Evolutionary conservation across 768 basidiomycete species (phyloP).

Genomic region (Suillus paluster): DNA sequence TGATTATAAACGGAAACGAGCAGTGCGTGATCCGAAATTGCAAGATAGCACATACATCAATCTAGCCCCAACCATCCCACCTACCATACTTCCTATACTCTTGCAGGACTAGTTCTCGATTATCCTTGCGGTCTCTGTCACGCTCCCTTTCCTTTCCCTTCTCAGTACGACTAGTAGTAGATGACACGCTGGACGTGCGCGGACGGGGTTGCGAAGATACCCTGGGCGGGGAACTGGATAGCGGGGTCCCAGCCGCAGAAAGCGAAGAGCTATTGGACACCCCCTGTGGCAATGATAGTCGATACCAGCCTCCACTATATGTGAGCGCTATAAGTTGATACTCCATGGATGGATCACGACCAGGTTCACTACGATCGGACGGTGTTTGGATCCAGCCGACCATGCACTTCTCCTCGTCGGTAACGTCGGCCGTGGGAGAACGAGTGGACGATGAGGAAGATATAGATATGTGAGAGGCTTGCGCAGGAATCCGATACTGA

Average conservation of each 20-base stretch:
- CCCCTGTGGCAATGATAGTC: slow-evolving; percentile 64
- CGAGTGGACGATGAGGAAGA: slow-evolving; percentile 64
- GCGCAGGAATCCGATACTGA: slow-evolving; percentile 86
- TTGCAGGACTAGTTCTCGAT: slow-evolving; percentile 66
- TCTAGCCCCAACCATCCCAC: slow-evolving; percentile 86
- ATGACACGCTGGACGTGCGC: slow-evolving; percentile 60
- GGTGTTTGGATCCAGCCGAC: slow-evolving; percentile 81
- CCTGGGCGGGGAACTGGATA: slow-evolving; percentile 50
- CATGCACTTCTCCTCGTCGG: slow-evolving; percentile 83
- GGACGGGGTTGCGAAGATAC: slow-evolving; percentile 43
- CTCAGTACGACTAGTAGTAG: slow-evolving; percentile 48
- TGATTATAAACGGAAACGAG: background rate
- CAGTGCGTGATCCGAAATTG: background rate
- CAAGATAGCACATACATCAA: background rate
- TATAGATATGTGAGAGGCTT: slow-evolving; percentile 81
- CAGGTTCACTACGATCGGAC: slow-evolving; percentile 38
- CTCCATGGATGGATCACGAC: slow-evolving; percentile 41
- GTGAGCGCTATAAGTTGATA: slow-evolving; percentile 86
- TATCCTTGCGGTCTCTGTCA: slow-evolving; percentile 58
- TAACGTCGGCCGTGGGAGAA: slow-evolving; percentile 60
- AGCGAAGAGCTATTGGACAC: slow-evolving; percentile 21
- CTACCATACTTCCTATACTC: slow-evolving; percentile 85
- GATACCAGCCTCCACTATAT: slow-evolving; percentile 92
- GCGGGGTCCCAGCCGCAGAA: slow-evolving; percentile 15
- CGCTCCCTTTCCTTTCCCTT: slow-evolving; percentile 63